Base-by-base conservation (phyloP, 2,329 filamentous ascomycete species). In the Bipolaris victoriae region DNA sequence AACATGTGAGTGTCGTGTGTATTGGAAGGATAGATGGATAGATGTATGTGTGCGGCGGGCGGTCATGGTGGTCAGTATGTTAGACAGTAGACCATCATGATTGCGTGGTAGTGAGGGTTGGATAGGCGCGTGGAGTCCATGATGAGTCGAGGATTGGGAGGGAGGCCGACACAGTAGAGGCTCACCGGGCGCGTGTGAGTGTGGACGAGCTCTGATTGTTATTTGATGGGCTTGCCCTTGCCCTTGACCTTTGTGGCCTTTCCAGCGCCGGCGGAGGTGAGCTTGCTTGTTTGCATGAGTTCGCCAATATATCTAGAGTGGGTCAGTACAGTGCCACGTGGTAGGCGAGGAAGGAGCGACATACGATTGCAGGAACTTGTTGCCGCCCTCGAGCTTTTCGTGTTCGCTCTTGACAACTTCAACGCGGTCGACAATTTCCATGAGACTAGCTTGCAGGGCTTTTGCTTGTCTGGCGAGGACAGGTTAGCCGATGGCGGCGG, bases 321-420 rank as follows among this genome's bases (percentile, higher is more conserved):
- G 18, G 57, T 69, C 64, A 76, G 68, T 43, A 33, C 47, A 11
- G 10, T 7, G 13, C 18, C 13, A 39, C 13, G 5, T 20, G n/a
- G 40, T 15, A 5, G 45, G 24, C 20, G 9, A 15, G 6, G 16
- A 16, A 37, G 22, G 33, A 26, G n/a, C 13, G 15, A 79, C 80
- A 53, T 71, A 83, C 81, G 81, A 82, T 77, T 98, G 94, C 46
- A 99, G 80, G 73, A 98, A 97, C 71, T 92, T 94, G 83, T 99
- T 99, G 77, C 97, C 93, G 76, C 86, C 95, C 77, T 98, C 93
- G 52, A 99, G 87, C 78, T 97, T 97, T 79, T 97, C 92, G 74
- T 99, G 93, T 74, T 98, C 94, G 67, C 90, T 89, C 77, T 92
- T 91, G 63, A 98, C 93, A 29, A 91, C 91, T 73, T 99, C 95